A percentile compares a stretch with the other conserved stretches of the same genome.
Evolutionary conservation across 2,329 filamentous ascomycete species (phyloP).

Genomic region (Coniella lustricola): DNA sequence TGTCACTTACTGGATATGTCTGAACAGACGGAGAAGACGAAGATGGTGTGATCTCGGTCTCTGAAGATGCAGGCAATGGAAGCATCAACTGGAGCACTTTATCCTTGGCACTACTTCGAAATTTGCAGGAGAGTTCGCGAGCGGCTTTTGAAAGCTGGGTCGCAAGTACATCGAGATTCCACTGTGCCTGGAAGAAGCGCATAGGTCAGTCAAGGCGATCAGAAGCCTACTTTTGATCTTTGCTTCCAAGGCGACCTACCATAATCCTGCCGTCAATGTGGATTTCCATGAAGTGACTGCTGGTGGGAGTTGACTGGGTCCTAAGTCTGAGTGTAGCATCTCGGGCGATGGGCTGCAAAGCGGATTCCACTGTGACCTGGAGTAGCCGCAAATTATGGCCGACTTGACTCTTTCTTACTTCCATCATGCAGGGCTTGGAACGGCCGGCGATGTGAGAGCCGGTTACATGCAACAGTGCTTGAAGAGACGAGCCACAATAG

Average conservation of each 20-base stretch:
- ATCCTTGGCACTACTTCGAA: not conserved
- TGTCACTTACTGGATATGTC: not conserved
- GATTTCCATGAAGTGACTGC: slow-evolving; percentile 7
- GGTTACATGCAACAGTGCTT: too few relatives aligned
- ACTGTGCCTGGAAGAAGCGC: not conserved
- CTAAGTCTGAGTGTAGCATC: slow-evolving; percentile 4
- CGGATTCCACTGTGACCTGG: not conserved
- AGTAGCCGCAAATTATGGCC: slow-evolving; percentile 1
- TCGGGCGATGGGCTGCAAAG: not conserved
- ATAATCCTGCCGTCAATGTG: slow-evolving; percentile 10
- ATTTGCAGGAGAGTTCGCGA: not conserved
- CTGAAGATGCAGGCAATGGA: not conserved
- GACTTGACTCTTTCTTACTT: not conserved
- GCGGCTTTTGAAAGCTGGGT: not conserved
- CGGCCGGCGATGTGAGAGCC: not conserved
- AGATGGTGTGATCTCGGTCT: not conserved
- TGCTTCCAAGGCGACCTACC: slow-evolving; percentile 12
- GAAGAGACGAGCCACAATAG: too few relatives aligned
- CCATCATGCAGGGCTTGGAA: not conserved
- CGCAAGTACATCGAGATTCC: slow-evolving; percentile 5
- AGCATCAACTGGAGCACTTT: slow-evolving; percentile 5
- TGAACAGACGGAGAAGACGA: not conserved
- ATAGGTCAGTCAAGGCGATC: not conserved
- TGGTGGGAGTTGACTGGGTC: not conserved
- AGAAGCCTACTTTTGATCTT: slow-evolving; percentile 7